phyloP scores from a whole-genome alignment of 1,284 basidiomycete species.

The Ceratobasidium papillatum region DNA sequence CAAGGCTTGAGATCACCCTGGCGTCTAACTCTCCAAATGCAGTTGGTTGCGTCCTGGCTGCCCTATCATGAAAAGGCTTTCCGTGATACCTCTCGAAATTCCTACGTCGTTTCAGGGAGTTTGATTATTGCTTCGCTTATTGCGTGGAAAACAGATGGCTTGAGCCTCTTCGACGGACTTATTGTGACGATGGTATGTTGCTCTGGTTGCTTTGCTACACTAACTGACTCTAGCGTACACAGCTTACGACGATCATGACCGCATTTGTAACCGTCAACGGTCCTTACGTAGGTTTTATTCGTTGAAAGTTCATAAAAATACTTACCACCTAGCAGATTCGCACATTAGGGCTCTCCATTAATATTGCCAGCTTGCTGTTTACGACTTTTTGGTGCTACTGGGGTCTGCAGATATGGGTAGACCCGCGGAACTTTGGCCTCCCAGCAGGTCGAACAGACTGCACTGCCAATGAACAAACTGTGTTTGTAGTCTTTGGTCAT shows the following conservation, averaged over 20 bases:
- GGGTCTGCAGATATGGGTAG: conserved; percentile 33
- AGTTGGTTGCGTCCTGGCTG: conserved; percentile 26
- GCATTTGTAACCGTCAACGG: conserved; percentile 36
- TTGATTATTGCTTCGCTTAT: conserved; percentile 32
- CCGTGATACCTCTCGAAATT: conserved; percentile 35
- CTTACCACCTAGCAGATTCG: background rate
- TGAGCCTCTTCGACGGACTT: conserved; percentile 28
- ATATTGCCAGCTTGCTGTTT: conserved; percentile 35
- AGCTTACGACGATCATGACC: conserved; percentile 40
- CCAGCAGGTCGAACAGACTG: background rate
- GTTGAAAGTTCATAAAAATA: background rate
- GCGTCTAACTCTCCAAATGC: background rate
- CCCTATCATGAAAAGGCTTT: conserved; percentile 35
- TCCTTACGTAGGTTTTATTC: conserved; percentile 9
- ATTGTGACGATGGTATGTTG: conserved; percentile 17
- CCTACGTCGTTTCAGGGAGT: conserved; percentile 27
- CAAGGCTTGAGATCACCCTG: background rate
- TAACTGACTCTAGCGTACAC: background rate
- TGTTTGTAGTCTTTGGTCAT: conserved; percentile 33
- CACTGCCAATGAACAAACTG: background rate
- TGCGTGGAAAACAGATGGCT: background rate
- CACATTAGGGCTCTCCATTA: conserved; percentile 20
- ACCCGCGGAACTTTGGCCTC: conserved; percentile 26
- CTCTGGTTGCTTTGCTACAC: background rate
- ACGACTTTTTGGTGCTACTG: conserved; percentile 35